Percentiles rank a stretch among this genome's conserved stretches.
phyloP scores from a whole-genome alignment of 2,329 filamentous ascomycete species.

The Sclerotinia subarctica region DNA sequence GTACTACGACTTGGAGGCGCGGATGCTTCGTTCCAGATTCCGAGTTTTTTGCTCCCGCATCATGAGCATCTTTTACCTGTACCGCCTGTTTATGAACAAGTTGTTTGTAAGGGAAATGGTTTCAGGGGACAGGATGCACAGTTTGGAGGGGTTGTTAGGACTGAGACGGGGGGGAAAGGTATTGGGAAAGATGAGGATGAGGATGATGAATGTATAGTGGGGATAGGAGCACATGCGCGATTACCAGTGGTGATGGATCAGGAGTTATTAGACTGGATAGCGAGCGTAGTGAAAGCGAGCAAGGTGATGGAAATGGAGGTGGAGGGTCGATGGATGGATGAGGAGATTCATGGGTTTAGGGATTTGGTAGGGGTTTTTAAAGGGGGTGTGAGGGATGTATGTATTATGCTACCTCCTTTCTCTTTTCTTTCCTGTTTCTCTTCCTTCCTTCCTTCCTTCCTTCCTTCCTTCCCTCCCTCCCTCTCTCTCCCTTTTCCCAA shows the following conservation, averaged over 20 bases:
- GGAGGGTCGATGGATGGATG: conserved; percentile 37
- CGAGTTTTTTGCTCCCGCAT: conserved; percentile 50
- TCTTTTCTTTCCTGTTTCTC: background rate
- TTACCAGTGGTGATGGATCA: conserved; percentile 51
- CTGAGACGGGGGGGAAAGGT: conserved; percentile 25
- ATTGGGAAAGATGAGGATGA: conserved; percentile 21
- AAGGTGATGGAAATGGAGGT: conserved; percentile 54
- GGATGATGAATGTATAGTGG: conserved; percentile 48
- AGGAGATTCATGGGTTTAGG: conserved; percentile 34
- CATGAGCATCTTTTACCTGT: conserved; percentile 51
- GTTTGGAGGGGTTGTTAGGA: conserved; percentile 44
- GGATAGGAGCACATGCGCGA: conserved; percentile 47
- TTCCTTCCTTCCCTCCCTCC: too few relatives aligned
- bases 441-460: background rate
- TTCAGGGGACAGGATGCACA: conserved; percentile 39
- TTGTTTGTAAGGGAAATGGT: conserved; percentile 39
- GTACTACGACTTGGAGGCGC: conserved; percentile 51
- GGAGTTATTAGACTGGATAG: conserved; percentile 51
- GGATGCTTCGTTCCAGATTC: conserved; percentile 48
- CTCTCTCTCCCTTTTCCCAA: too few relatives aligned
- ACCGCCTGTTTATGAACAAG: conserved; percentile 38
- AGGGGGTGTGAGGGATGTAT: conserved; percentile 43
- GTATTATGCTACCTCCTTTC: background rate
- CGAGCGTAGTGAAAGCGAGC: conserved; percentile 54
- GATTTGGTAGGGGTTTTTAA: conserved; percentile 39